Conservation (phyloP, 805 yeast species). For the Ogataea pini region DNA sequence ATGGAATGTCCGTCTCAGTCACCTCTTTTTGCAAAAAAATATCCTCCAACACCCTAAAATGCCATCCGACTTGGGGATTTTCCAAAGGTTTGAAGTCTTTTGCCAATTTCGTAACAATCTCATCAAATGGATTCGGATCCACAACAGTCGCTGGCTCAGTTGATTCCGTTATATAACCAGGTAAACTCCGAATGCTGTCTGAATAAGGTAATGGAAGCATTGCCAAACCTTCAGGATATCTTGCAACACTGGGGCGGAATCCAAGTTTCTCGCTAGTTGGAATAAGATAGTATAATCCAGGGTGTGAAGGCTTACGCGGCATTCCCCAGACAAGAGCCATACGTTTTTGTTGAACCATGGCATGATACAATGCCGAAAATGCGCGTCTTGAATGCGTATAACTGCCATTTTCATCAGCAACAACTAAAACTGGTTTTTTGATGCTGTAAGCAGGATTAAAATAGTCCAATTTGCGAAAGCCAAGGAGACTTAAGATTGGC, state of each 20-base stretch:
- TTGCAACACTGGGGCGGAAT: conserved; percentile 13
- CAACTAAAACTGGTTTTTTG: conserved; percentile 59
- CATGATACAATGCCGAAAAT: conserved; percentile 64
- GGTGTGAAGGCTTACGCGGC: conserved; percentile 51
- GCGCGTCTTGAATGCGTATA: conserved; percentile 65
- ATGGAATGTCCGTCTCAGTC: conserved; percentile 16
- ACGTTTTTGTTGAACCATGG: conserved; percentile 50
- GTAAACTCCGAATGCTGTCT: conserved; percentile 72
- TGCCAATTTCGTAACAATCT: conserved; percentile 27
- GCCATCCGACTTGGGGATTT: conserved; percentile 71
- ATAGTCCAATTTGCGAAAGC: conserved; percentile 55
- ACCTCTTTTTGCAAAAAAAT: conserved; percentile 59
- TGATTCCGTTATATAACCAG: conserved; percentile 36
- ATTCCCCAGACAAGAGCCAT: conserved; percentile 78
- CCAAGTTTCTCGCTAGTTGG: conserved; percentile 44
- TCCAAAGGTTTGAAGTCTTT: conserved; percentile 36
- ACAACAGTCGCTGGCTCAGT: conserved; percentile 23
- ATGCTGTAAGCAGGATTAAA: conserved; percentile 53
- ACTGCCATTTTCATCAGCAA: conserved; percentile 60
- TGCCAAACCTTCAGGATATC: conserved; percentile 70
- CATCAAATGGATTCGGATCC: conserved; percentile 23
- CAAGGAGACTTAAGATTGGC: conserved; percentile 64
- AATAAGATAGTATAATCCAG: conserved; percentile 57
- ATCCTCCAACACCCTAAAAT: conserved; percentile 63
- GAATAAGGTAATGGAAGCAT: conserved; percentile 68